Percentiles rank a stretch among this genome's conserved stretches.
Evolutionary conservation across 345 rosid genomes (phyloP).

Genomic region (Sapria himalayana): DNA sequence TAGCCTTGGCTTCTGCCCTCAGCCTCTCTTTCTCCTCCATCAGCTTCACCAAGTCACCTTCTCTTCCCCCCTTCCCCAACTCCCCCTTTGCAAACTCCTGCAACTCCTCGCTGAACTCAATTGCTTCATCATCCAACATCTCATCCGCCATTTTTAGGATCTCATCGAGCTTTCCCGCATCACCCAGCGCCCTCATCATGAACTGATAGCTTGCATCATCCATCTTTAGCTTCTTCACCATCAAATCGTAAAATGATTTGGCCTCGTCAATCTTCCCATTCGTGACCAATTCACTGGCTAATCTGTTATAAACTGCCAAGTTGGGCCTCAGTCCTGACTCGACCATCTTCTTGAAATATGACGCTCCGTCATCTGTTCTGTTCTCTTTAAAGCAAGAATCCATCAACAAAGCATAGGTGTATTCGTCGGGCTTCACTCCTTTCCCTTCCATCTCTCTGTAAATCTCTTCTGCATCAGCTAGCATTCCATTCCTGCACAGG

Average conservation of each 20-base stretch:
- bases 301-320: constrained; percentile 42
- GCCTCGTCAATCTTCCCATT: constrained; percentile 58
- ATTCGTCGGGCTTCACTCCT: constrained; percentile 72
- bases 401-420: constrained; percentile 46
- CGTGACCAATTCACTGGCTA: constrained; percentile 44
- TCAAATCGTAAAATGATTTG: constrained; percentile 44
- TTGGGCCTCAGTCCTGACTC: constrained; percentile 56
- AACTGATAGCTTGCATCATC: constrained; percentile 52
- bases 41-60: constrained; percentile 48
- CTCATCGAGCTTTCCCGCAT: constrained; percentile 44
- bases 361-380: constrained; percentile 63
- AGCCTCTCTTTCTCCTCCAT: constrained; percentile 65
- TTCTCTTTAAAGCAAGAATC: constrained; percentile 47
- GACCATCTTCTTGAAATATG: constrained; percentile 50
- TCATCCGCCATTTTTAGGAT: constrained; percentile 53
- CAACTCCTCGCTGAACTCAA: constrained; percentile 37
- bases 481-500: constrained; percentile 39
- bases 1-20: constrained; percentile 82
- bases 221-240: constrained; percentile 82
- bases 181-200: constrained; percentile 48
- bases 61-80: constrained; percentile 57
- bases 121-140: constrained; percentile 49
- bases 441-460: constrained; percentile 58
- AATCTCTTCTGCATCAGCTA: constrained; percentile 54
- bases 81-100: constrained; percentile 59